Conservation (phyloP, 2,329 filamentous ascomycete species). For the Pseudogymnoascus sp. region DNA sequence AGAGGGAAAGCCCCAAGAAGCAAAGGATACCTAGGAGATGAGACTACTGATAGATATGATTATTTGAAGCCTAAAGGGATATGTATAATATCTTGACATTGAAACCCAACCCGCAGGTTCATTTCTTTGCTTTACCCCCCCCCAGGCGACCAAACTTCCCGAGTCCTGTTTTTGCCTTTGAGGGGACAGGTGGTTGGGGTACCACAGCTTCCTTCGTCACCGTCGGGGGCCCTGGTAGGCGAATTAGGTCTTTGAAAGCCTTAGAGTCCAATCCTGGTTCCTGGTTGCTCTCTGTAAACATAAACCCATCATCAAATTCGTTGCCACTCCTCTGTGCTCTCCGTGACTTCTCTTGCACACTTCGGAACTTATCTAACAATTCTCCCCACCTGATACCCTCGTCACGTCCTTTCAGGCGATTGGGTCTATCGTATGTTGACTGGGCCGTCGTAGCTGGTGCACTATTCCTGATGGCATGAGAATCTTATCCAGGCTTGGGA, state of each 20-base stretch:
- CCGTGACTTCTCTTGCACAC: conserved; percentile 78
- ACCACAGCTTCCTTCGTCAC: conserved; percentile 40
- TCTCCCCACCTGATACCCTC: conserved; percentile 90
- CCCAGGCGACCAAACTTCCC: conserved; percentile 63
- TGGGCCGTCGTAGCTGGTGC: conserved; percentile 39
- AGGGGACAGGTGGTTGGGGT: conserved; percentile 27
- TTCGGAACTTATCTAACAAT: conserved; percentile 87
- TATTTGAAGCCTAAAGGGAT: conserved; percentile 1
- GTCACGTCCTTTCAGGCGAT: conserved; percentile 69
- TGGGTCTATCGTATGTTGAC: conserved; percentile 61
- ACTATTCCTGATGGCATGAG: conserved; percentile 24
- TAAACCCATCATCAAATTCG: conserved; percentile 40
- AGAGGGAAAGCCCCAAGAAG: conserved; percentile 47
- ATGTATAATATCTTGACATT: not conserved
- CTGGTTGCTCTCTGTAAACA: conserved; percentile 36
- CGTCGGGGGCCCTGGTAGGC: conserved; percentile 29
- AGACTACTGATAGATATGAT: not conserved
- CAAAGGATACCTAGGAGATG: conserved; percentile 28
- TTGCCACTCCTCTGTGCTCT: conserved; percentile 51
- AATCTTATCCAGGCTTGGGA: not conserved
- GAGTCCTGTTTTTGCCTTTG: conserved; percentile 55
- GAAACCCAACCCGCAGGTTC: not conserved
- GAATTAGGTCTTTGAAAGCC: conserved; percentile 30
- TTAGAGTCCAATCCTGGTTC: conserved; percentile 27
- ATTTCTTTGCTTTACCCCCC: conserved; percentile 39